Percentiles rank a stretch among this genome's conserved stretches.
These are phyloP conservation scores for Neonectria punicea DNA, from an alignment of 2,329 filamentous ascomycete species.

Conservation along the genomic window DNA sequence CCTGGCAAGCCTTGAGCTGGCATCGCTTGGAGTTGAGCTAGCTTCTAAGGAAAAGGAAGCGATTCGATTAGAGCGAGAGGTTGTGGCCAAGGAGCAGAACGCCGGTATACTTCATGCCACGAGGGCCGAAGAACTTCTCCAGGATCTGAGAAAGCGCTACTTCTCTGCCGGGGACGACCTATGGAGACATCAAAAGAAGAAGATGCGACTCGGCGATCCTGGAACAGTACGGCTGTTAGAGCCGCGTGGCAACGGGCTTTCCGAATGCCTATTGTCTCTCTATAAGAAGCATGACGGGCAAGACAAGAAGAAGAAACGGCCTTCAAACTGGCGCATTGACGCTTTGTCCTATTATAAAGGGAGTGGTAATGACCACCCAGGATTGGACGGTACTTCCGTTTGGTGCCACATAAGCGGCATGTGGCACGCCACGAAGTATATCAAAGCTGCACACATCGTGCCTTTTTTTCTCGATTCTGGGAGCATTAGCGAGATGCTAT, in stretches of 20 bases:
- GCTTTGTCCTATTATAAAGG: not conserved
- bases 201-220: not conserved
- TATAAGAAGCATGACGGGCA: not conserved
- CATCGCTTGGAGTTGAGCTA: not conserved
- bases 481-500: not conserved
- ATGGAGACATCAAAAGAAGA: not conserved
- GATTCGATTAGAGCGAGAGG: not conserved
- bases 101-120: not conserved
- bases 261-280: not conserved
- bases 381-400: not conserved
- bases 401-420: not conserved
- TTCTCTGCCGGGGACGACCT: not conserved
- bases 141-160: not conserved
- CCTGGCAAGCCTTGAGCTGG: not conserved
- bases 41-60: not conserved
- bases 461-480: not conserved
- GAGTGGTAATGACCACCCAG: not conserved
- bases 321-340: not conserved
- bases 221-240: not conserved
- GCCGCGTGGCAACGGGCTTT: not conserved
- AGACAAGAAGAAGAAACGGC: not conserved
- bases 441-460: constrained; percentile 1
- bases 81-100: not conserved
- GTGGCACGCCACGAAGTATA: not conserved
- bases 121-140: not conserved